A percentile compares a stretch with the other conserved stretches of the same genome.
phyloP scores from a whole-genome alignment of 1,284 basidiomycete genomes.

The Austroboletus niveus region DNA sequence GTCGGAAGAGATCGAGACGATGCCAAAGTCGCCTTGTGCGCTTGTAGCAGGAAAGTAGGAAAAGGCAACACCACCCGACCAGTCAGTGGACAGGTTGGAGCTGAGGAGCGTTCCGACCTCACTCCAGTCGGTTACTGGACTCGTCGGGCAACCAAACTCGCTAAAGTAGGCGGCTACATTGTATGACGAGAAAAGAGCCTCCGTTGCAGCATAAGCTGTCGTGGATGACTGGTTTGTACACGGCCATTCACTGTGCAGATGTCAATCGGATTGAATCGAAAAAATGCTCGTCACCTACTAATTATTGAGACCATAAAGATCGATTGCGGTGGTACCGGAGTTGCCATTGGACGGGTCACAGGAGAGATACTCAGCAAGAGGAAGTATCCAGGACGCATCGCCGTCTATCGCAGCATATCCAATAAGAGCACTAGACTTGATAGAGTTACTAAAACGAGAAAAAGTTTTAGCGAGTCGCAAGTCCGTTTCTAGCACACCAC shows the following conservation, averaged over 20 bases:
- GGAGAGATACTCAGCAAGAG: conserved; percentile 77
- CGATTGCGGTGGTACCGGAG: conserved; percentile 66
- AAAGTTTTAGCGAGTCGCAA: background rate
- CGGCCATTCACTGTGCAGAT: conserved; percentile 62
- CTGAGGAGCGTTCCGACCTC: conserved; percentile 78
- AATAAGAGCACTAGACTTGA: conserved; percentile 67
- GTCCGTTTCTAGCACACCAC: conserved; percentile 20
- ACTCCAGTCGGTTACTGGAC: conserved; percentile 72
- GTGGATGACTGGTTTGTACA: conserved; percentile 58
- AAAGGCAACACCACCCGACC: conserved; percentile 89
- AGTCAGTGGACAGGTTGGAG: conserved; percentile 69
- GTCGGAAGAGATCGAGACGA: conserved; percentile 72
- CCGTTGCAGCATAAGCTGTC: conserved; percentile 52
- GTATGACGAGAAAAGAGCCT: conserved; percentile 59
- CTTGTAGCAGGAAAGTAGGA: conserved; percentile 78
- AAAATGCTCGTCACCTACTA: conserved; percentile 50
- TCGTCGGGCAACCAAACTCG: conserved; percentile 80
- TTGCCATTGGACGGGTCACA: conserved; percentile 62
- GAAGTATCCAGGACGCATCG: conserved; percentile 59
- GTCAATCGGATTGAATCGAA: conserved; percentile 9
- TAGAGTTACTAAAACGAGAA: conserved; percentile 53
- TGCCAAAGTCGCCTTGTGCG: conserved; percentile 73
- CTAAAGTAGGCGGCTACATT: conserved; percentile 88
- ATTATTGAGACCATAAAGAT: conserved; percentile 82
- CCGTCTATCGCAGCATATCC: conserved; percentile 89